Evolutionary conservation across 805 yeast species (phyloP).

Genomic region (Clavispora vitiphila): DNA sequence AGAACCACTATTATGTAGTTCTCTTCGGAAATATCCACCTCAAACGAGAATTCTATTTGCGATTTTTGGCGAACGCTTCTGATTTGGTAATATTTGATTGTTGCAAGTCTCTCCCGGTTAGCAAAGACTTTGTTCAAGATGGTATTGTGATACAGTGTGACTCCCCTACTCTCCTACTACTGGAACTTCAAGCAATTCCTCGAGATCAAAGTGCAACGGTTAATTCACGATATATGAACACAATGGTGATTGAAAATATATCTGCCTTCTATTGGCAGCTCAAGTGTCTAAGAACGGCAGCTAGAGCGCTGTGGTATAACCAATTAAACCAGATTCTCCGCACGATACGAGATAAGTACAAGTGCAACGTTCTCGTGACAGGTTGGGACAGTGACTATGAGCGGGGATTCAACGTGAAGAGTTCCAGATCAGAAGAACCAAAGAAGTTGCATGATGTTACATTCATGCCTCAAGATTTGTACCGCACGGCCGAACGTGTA

Average conservation of each 20-base stretch:
- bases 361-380: conserved; percentile 26
- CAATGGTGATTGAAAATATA: conserved; percentile 26
- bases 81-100: neutral
- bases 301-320: conserved; percentile 10
- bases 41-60: conserved; percentile 9
- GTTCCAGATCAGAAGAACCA: neutral
- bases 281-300: conserved; percentile 5
- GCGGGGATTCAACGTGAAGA: conserved; percentile 20
- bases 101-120: neutral
- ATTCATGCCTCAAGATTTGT: conserved; percentile 8
- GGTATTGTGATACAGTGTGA: neutral
- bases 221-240: conserved; percentile 10
- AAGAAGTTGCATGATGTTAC: conserved; percentile 4
- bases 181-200: conserved; percentile 2
- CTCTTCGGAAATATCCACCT: conserved; percentile 6
- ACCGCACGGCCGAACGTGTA: neutral
- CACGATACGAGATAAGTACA: conserved; percentile 13
- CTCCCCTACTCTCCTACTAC: neutral
- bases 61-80: neutral
- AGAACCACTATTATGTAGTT: conserved; percentile 9
- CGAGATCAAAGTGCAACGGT: neutral
- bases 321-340: conserved; percentile 10
- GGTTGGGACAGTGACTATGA: conserved; percentile 28
- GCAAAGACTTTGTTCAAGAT: neutral
- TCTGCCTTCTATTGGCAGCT: conserved; percentile 33